These are phyloP conservation scores for Microthyrium microscopicum DNA, from an alignment of 2,329 filamentous ascomycete species.

Conservation along the genomic window DNA sequence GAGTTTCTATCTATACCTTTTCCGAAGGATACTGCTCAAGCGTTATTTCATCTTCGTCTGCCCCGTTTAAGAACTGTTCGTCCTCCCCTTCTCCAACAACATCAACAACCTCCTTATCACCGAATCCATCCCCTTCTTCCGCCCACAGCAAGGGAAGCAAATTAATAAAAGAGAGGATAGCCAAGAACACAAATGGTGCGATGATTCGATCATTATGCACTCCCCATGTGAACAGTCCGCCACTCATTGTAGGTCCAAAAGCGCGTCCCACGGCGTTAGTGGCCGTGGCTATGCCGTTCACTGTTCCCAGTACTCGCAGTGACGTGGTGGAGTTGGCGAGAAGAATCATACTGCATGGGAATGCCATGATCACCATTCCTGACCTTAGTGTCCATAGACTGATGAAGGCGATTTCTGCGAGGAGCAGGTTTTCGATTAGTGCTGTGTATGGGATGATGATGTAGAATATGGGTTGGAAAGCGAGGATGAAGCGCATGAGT, in stretches of 20 bases:
- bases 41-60: too few relatives aligned
- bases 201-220: constrained; percentile 61
- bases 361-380: constrained; percentile 57
- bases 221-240: constrained; percentile 58
- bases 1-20: too few relatives aligned
- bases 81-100: constrained; percentile 12
- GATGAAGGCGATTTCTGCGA: constrained; percentile 44
- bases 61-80: too few relatives aligned
- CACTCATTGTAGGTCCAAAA: constrained; percentile 57
- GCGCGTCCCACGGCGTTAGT: constrained; percentile 68
- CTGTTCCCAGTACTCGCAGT: constrained; percentile 63
- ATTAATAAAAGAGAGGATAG: constrained; percentile 44
- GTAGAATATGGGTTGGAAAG: constrained; percentile 60
- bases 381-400: constrained; percentile 50
- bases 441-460: constrained; percentile 67
- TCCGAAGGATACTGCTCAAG: too few relatives aligned
- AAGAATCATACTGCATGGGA: constrained; percentile 77
- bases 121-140: constrained; percentile 54
- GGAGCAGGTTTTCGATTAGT: constrained; percentile 33
- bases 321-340: constrained; percentile 73
- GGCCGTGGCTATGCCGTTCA: constrained; percentile 82
- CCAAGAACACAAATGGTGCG: constrained; percentile 64
- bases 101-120: constrained; percentile 19
- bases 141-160: constrained; percentile 59
- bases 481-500: constrained; percentile 51